Evolutionary conservation across 768 basidiomycete species (phyloP).

Genomic region (Mycena belliarum): DNA sequence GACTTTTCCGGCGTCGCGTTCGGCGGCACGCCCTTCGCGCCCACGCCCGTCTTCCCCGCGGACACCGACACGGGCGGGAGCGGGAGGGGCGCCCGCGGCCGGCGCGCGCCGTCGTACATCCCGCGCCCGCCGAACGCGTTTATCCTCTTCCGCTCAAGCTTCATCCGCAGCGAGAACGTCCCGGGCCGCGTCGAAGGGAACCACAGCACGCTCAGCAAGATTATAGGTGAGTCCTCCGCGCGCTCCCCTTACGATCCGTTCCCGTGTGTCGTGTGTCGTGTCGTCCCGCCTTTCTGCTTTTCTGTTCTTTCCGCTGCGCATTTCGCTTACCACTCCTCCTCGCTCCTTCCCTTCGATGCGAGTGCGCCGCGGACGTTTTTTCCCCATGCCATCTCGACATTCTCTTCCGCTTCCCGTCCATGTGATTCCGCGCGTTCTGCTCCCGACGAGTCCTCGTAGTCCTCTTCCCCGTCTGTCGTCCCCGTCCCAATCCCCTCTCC

Average conservation of each 20-base stretch:
- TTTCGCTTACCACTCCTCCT: too few relatives aligned
- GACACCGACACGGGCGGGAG: not conserved
- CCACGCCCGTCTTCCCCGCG: not conserved
- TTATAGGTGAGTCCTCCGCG: constrained; percentile 58
- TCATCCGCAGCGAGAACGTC: constrained; percentile 73
- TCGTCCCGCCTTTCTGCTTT: not conserved
- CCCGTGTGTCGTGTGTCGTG: not conserved
- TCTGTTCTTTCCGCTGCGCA: too few relatives aligned
- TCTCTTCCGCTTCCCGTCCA: too few relatives aligned
- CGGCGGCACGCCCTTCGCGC: not conserved
- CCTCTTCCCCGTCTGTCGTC: too few relatives aligned
- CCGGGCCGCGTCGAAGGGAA: constrained; percentile 80
- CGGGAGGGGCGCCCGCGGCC: not conserved
- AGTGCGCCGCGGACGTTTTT: too few relatives aligned
- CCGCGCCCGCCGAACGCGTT: constrained; percentile 85
- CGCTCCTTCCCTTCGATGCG: too few relatives aligned
- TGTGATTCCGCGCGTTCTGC: too few relatives aligned
- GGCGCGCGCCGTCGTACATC: constrained; percentile 48
- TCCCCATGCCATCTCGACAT: too few relatives aligned
- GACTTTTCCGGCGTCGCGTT: constrained; percentile 15
- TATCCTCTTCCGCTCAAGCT: constrained; percentile 80
- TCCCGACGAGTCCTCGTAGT: too few relatives aligned
- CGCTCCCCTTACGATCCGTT: not conserved
- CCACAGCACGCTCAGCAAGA: constrained; percentile 78
- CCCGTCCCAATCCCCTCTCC: too few relatives aligned